Evolutionary conservation across 495 filamentous ascomycete genomes (phyloP).

Genomic region (Annulohypoxylon bovei): DNA sequence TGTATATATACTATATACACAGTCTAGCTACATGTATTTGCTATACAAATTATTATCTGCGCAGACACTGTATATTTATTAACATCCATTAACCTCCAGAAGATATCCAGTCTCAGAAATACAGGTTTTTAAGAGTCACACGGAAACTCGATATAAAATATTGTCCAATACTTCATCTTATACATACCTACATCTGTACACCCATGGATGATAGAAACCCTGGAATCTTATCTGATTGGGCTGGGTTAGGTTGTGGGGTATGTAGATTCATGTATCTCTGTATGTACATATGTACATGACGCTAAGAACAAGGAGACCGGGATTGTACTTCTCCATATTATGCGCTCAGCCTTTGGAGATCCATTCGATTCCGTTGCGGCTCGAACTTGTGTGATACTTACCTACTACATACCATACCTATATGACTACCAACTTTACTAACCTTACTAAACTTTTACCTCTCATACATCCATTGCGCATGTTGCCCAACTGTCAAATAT

Average conservation of each 20-base stretch:
- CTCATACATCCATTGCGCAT: background rate
- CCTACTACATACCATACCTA: slow-evolving; percentile 4
- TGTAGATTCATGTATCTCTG: background rate
- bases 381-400: slow-evolving; percentile 15
- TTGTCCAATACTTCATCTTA: background rate
- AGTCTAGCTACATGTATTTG: no score
- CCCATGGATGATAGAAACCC: background rate
- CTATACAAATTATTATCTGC: background rate
- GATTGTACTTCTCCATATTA: slow-evolving; percentile 7
- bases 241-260: background rate
- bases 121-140: background rate
- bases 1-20: no score
- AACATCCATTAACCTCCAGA: background rate
- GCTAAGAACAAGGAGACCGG: background rate
- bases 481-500: background rate
- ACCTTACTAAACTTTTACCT: background rate
- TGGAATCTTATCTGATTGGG: slow-evolving; percentile 1
- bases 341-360: slow-evolving; percentile 22
- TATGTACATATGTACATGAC: slow-evolving; percentile 4
- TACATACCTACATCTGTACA: background rate
- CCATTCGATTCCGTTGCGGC: slow-evolving; percentile 11
- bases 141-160: background rate
- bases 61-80: background rate
- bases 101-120: background rate
- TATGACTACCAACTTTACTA: background rate